These are phyloP conservation scores for Sporobolomyces pararoseus DNA, from an alignment of 768 basidiomycete species.

Conservation along the genomic window DNA sequence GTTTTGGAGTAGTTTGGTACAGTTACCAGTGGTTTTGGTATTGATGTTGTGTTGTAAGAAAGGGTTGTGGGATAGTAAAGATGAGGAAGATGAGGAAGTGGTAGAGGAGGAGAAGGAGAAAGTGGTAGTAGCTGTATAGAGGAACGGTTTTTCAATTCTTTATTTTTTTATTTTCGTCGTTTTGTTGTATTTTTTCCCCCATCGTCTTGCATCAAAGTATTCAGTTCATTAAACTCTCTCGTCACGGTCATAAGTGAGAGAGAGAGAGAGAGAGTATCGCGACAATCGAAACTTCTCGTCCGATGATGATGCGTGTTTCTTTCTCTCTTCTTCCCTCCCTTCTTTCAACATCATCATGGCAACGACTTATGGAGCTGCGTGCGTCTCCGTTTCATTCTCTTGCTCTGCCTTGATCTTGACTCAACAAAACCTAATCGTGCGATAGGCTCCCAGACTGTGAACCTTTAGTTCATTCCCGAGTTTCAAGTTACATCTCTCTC, in stretches of 20 bases:
- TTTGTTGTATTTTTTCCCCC: neutral
- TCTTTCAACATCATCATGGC: neutral
- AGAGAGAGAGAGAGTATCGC: no score
- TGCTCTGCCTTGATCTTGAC: no score
- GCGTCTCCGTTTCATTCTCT: neutral
- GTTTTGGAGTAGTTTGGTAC: slow-evolving; percentile 81
- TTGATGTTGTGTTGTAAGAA: slow-evolving; percentile 95
- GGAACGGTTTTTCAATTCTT: neutral
- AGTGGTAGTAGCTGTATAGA: neutral
- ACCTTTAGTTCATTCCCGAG: slow-evolving; percentile 12
- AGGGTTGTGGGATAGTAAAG: slow-evolving; percentile 53
- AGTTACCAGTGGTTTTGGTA: slow-evolving; percentile 79
- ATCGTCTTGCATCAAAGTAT: neutral
- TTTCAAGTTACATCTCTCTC: slow-evolving; percentile 6
- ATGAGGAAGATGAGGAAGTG: slow-evolving; percentile 7
- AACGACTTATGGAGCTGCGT: slow-evolving; percentile 5
- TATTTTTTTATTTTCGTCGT: neutral
- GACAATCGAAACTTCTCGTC: neutral
- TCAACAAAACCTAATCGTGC: neutral
- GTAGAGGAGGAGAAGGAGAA: neutral
- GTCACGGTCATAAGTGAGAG: no score
- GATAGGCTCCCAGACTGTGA: slow-evolving; percentile 35
- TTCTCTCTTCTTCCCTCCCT: neutral
- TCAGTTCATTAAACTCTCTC: neutral
- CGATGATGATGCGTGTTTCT: neutral